Conservation (phyloP, 2,329 filamentous ascomycete genomes). For the Immersiporthe knoxdaviesiana region DNA sequence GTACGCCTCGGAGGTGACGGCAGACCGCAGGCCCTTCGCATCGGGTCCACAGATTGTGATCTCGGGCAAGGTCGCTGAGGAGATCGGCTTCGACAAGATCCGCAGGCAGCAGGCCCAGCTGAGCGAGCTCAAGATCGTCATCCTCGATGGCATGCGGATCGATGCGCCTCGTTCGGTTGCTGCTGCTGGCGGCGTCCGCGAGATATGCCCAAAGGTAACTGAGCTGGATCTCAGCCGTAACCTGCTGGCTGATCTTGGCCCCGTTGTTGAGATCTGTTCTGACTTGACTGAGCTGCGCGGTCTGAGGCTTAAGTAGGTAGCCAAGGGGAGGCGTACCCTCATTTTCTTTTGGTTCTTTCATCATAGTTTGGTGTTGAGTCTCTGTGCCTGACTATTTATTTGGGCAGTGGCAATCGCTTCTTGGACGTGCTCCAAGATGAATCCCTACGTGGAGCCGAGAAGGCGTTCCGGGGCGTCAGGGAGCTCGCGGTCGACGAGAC, state of each 20-base stretch:
- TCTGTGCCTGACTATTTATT: conserved; percentile 28
- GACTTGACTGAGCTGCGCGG: conserved; percentile 68
- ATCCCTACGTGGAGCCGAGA: conserved; percentile 38
- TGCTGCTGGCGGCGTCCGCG: conserved; percentile 46
- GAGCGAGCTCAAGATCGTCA: conserved; percentile 75
- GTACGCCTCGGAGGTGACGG: conserved; percentile 68
- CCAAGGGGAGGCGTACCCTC: too few relatives aligned
- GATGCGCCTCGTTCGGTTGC: conserved; percentile 40
- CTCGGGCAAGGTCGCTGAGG: conserved; percentile 85
- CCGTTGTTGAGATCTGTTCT: conserved; percentile 71
- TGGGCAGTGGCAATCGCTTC: conserved; percentile 76
- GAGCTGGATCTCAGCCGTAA: conserved; percentile 89
- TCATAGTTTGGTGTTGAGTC: not conserved
- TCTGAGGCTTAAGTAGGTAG: conserved; percentile 71
- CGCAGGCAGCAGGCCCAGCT: conserved; percentile 77
- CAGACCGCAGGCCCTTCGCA: conserved; percentile 34
- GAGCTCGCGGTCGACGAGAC: conserved; percentile 71
- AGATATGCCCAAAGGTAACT: conserved; percentile 67
- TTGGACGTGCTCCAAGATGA: conserved; percentile 49
- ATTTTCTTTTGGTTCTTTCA: too few relatives aligned
- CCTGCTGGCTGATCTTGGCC: conserved; percentile 68
- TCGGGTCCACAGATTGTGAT: conserved; percentile 62
- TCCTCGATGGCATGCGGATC: conserved; percentile 78
- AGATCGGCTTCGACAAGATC: conserved; percentile 95
- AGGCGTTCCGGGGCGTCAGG: conserved; percentile 54